These are phyloP conservation scores for Camptophora hylomeconis DNA, from an alignment of 2,329 filamentous ascomycete species.

Conservation along the genomic window DNA sequence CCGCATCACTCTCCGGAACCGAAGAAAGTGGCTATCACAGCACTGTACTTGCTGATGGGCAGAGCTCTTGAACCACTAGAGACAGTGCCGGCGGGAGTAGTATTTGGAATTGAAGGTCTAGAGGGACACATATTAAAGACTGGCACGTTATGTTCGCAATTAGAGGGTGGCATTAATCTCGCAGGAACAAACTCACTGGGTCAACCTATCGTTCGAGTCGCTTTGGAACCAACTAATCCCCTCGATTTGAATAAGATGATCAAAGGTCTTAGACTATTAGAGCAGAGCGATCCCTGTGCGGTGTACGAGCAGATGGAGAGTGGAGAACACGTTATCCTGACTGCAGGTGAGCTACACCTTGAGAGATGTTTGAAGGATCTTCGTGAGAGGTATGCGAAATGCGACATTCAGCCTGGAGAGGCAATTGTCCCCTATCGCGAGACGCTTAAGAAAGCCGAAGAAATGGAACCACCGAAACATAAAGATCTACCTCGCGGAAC, in stretches of 20 bases:
- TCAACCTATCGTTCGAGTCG: conserved; percentile 88
- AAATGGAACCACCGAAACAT: conserved; percentile 75
- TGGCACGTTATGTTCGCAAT: conserved; percentile 77
- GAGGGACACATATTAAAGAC: conserved; percentile 93
- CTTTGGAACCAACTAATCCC: conserved; percentile 84
- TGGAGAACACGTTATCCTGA: conserved; percentile 88
- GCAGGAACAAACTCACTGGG: conserved; percentile 65
- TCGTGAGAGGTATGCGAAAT: conserved; percentile 80
- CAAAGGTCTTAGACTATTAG: conserved; percentile 67
- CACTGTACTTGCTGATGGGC: conserved; percentile 93
- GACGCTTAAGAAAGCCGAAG: conserved; percentile 60
- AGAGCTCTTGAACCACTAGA: conserved; percentile 69
- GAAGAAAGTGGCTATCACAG: conserved; percentile 70
- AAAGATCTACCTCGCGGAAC: conserved; percentile 76
- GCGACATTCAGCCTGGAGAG: conserved; percentile 85
- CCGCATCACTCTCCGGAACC: conserved; percentile 61
- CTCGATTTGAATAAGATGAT: conserved; percentile 93
- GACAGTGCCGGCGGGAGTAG: conserved; percentile 80
- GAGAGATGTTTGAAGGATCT: conserved; percentile 90
- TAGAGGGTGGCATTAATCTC: conserved; percentile 78
- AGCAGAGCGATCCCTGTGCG: conserved; percentile 90
- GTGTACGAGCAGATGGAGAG: conserved; percentile 88
- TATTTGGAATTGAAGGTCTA: conserved; percentile 88
- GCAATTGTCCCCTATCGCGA: conserved; percentile 94
- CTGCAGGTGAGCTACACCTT: conserved; percentile 85